These are phyloP conservation scores for Cymbopogon flexuosus DNA, from an alignment of 202 grass and related monocot genomes.

Conservation along the genomic window DNA sequence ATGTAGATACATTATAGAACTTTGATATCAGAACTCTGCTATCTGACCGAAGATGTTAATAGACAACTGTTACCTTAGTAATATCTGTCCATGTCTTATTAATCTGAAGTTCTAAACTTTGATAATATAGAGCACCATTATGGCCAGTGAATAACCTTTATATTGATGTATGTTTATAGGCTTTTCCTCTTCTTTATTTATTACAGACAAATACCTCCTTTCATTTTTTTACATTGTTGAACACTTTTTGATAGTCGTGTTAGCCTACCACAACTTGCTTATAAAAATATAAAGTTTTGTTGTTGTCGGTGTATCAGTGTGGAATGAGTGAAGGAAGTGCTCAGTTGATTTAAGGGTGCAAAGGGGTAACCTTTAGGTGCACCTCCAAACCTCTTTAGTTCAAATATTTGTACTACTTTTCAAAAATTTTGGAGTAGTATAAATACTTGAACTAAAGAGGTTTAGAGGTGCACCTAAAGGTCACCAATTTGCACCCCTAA, in stretches of 20 bases:
- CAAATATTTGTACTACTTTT: no score
- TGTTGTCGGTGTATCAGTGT: not conserved
- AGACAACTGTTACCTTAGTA: not conserved
- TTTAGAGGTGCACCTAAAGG: no score
- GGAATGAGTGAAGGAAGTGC: conserved; percentile 1
- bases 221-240: not conserved
- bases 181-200: not conserved
- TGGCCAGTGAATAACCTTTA: not conserved
- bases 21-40: no score
- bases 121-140: not conserved
- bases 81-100: not conserved
- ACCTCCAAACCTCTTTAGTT: no score
- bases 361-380: no score
- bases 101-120: not conserved
- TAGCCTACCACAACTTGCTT: not conserved
- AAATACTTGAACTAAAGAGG: no score
- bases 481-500: no score
- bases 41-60: not conserved
- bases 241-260: not conserved
- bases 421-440: no score
- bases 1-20: not conserved
- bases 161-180: not conserved
- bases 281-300: not conserved
- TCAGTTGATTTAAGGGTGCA: not conserved
- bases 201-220: not conserved